Percentiles rank a stretch among this genome's conserved stretches.
phyloP scores from a whole-genome alignment of 2,329 filamentous ascomycete species.

The Botrytis byssoidea region DNA sequence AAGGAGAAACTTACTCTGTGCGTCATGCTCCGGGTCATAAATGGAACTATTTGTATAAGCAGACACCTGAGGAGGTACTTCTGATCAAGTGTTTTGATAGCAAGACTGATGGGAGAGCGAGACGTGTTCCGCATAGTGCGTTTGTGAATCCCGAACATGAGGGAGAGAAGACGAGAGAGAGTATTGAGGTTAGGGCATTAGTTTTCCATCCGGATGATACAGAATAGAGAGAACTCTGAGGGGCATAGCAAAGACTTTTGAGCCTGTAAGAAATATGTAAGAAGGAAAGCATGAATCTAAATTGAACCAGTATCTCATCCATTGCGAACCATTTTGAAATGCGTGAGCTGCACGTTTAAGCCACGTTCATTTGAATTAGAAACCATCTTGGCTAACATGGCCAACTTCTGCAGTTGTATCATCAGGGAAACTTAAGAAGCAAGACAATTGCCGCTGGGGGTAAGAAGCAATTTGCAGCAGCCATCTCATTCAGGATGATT shows the following conservation, averaged over 20 bases:
- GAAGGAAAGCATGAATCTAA: not conserved
- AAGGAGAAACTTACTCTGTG: conserved; percentile 21
- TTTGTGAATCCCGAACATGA: conserved; percentile 51
- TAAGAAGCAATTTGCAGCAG: not conserved
- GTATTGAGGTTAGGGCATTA: conserved; percentile 56
- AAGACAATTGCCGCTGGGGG: not conserved
- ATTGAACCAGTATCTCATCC: not conserved
- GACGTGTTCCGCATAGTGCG: conserved; percentile 55
- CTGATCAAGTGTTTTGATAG: conserved; percentile 63
- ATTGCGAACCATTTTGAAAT: not conserved
- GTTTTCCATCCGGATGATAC: conserved; percentile 44
- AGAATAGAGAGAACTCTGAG: not conserved
- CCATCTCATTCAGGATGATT: not conserved
- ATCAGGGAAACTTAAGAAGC: not conserved
- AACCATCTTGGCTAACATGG: not conserved
- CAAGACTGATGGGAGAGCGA: conserved; percentile 53
- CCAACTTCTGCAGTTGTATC: not conserved
- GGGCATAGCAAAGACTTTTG: not conserved
- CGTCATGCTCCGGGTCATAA: conserved; percentile 44
- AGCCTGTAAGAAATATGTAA: not conserved
- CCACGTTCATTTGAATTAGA: not conserved
- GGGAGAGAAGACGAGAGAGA: conserved; percentile 46
- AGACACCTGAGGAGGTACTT: conserved; percentile 53
- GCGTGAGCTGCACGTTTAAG: not conserved
- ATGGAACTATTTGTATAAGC: conserved; percentile 54